A percentile compares a stretch with the other conserved stretches of the same genome.
Conservation (phyloP, 176 grass and related monocot species). For the Ampelocalamus luodianensis region DNA sequence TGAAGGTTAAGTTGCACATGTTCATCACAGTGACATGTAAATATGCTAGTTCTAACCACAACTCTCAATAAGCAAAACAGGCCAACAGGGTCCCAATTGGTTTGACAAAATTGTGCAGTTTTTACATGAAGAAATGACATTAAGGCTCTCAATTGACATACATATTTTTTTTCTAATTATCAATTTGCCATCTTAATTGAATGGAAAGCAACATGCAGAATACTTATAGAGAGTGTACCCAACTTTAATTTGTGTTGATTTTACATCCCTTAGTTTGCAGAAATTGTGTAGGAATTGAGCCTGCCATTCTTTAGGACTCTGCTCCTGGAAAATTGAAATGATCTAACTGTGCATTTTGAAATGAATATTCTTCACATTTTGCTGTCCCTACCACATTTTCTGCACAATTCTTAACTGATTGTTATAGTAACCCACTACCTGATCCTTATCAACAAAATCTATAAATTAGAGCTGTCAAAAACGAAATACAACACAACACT, state of each 20-base stretch:
- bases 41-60: not conserved
- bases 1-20: not conserved
- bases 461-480: not conserved
- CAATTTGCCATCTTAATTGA: not conserved
- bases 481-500: not conserved
- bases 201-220: not conserved
- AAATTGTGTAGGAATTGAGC: not conserved
- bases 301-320: not conserved
- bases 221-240: not conserved
- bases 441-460: not conserved
- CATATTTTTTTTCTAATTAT: not conserved
- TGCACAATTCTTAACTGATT: not conserved
- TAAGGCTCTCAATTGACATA: not conserved
- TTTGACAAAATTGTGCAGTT: not conserved
- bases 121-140: not conserved
- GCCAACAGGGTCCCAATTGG: not conserved
- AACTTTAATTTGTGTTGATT: not conserved
- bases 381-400: not conserved
- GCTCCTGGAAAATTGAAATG: slow-evolving; percentile 18
- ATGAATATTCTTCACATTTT: not conserved
- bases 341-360: not conserved
- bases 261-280: not conserved
- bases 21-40: not conserved
- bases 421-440: not conserved
- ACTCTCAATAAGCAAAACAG: not conserved